Evolutionary conservation across 441 rosid species (phyloP), one percentile per base, ranked within the genome.

Genomic region (Hura crepitans): DNA sequence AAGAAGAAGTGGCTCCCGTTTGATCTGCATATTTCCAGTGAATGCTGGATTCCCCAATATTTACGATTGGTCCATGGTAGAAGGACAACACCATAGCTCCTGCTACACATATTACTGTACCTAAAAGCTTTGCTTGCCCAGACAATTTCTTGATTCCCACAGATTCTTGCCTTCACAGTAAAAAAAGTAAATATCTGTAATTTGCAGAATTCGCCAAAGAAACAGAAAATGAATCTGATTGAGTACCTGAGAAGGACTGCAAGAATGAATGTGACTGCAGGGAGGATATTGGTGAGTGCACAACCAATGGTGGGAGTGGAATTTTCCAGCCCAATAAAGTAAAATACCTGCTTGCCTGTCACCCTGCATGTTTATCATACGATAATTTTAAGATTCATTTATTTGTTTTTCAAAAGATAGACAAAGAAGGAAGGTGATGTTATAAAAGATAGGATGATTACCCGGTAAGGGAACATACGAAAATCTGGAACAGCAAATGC

Each of bases 21-120:
- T 75, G 69, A 49, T 85, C 76, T 6, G 84, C 92, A 64, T 87
- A 88, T 6, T 75, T 78, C 95, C 96, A 88, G 35, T 89, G 97
- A 68, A 90, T 84, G 62, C 76, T 77, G 9, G 98, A 90, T 74
- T 83, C 77, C 2, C 90, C 89, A 7, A 95, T 81, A 18, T 75
- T 81, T 15, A 95, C 69, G 18, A 54, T 65, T 28, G 76, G 81
- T 31, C 98, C 99, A 75, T 89, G 97, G 83, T 92, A 95, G 66
- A 92, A 92, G 1, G 98, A 90, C 58, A 90, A 80, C 66, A 95
- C 51, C 98, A 95, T 95, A 15, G 98, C 96, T 65, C 99, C 99
- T 2, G 85, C 85, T 18, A 92, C 98, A 66, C 99, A 92, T 4
- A 84, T 65, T 28, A 75, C 2, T 22, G 97, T 92, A 33, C 98